Base-by-base conservation (phyloP, 2,329 filamentous ascomycete species). In the Ceratocystis ficicola region DNA sequence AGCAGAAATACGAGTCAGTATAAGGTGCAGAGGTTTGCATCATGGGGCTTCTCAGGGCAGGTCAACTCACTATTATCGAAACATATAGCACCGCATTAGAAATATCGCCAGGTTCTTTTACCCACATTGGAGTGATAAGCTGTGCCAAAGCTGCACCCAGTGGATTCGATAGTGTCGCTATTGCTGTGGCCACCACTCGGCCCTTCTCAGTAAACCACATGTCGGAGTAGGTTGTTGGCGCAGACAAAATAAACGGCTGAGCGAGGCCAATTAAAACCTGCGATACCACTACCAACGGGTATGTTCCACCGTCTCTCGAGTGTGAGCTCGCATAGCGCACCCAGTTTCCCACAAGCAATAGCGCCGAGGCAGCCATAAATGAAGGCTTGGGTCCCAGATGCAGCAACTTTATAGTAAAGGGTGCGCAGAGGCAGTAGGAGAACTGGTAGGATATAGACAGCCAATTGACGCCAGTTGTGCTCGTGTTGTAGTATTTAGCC, bases 141-240 rank as follows among this genome's bases (percentile, higher is more conserved):
- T 97, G 90, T 3, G 90, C 93, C 62, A 96, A 77, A 5, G 93
- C 93, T 25, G 88, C 92, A 15, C 93, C 93, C 63, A 97, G 82
- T 0, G 93, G 93, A 74, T 96, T 97, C 3, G 93, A 90, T 67
- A 97, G 77, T 68, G 86, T 92, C 25, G 87, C 86, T 44, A 96
- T 72, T 0, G 93, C 94, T 0, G 93, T 97, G 20, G 93, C 93
- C 65, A 88, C 87, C 12, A 96, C 89, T 65, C 94, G 84, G 6
- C 92, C 93, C 44, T 65, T 66, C 32, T 72, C 63, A 1, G 90
- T 92, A 76, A 97, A 97, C 94, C 94, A 97, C 68, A 96, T 78
- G 73, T 96, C 92, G 65, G 89, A 94, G 76, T 95, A 99, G 68
- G 90, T 81, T 0, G 94, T 93, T 0, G 94, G 93, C 0, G 93